Base-by-base conservation (phyloP, 345 rosid genomes). In the Bruguiera gymnorhiza region DNA sequence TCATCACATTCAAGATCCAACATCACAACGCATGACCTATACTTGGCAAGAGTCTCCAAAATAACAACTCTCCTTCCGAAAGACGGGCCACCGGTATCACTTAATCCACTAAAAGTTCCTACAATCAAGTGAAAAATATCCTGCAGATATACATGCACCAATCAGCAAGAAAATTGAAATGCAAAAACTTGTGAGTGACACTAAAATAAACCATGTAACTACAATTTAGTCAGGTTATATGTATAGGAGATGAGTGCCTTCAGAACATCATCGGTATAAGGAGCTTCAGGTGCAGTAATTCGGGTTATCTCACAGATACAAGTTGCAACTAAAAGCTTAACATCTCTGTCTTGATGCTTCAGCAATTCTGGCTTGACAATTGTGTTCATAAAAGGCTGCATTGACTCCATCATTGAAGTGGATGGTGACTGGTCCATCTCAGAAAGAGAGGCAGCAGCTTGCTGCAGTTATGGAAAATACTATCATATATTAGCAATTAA, bases 251-350 rank as follows among this genome's bases (percentile, higher is more conserved):
- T 68, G 65, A 29, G 60, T 71, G 92, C 99, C 99, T 89, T 95
- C 71, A 95, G 77, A 71, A 84, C 80, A 61, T 84, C 93, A 81
- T 90, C 99, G 65, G 74, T 79, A 63, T 92, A 95, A 72, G 99
- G 98, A 66, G 98, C 96, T 80, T 90, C 97, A 53, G 99, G 99
- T n/a, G 99, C 99, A 69, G 99, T 90, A 59, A 95, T 86, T 63
- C 99, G 89, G 67, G 98, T 90, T 70, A 92, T 87, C 83, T 95
- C 99, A 72, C 97, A 95, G 70, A 92, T 80, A 66, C 97, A 95
- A n/a, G 96, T 85, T 20, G 99, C 98, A 78, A 95, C 90, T 67
- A 95, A 87, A 87, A 95, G 98, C 80, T 89, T 90, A 70, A 87
- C 89, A 73, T 95, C 98, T 82, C 79, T 89, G 75, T 95, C 99